Conservation (phyloP, 257 asterid species). For the Penstemon eatonii region DNA sequence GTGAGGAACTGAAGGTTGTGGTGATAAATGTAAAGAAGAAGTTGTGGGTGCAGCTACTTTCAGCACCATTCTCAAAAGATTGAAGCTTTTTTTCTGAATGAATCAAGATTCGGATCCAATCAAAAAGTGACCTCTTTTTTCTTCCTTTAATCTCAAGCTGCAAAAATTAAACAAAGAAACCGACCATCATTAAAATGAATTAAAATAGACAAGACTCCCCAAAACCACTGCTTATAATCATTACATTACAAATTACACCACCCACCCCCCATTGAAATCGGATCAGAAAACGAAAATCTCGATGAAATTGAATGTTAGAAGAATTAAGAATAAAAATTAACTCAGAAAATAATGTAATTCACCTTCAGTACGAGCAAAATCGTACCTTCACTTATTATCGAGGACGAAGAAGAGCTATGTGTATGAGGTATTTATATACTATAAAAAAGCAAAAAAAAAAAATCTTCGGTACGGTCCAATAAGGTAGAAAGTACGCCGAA, state of each 20-base stretch:
- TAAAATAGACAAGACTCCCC: background rate
- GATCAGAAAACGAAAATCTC: too few relatives aligned
- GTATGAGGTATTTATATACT: too few relatives aligned
- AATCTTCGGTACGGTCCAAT: too few relatives aligned
- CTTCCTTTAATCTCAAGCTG: slow-evolving; percentile 46
- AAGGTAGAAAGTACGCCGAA: too few relatives aligned
- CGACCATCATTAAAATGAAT: slow-evolving; percentile 29
- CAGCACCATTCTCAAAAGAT: slow-evolving; percentile 49
- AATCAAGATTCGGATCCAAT: slow-evolving; percentile 34
- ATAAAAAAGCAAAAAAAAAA: too few relatives aligned
- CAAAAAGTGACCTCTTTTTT: slow-evolving; percentile 14
- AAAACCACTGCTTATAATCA: background rate
- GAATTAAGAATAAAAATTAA: background rate
- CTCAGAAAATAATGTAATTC: too few relatives aligned
- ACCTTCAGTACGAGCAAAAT: too few relatives aligned
- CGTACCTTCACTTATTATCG: too few relatives aligned
- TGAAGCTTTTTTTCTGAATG: slow-evolving; percentile 4
- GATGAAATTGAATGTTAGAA: background rate
- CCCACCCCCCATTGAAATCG: too few relatives aligned
- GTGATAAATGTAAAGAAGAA: slow-evolving; percentile 61
- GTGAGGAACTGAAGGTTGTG: slow-evolving; percentile 64
- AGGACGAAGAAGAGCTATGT: too few relatives aligned
- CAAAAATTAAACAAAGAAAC: slow-evolving; percentile 35
- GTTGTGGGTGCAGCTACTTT: slow-evolving; percentile 49
- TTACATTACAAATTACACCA: background rate